Percentiles rank a stretch among this genome's conserved stretches.
These are phyloP conservation scores for Elsinoe arachidis DNA, from an alignment of 2,329 filamentous ascomycete genomes.

Conservation along the genomic window DNA sequence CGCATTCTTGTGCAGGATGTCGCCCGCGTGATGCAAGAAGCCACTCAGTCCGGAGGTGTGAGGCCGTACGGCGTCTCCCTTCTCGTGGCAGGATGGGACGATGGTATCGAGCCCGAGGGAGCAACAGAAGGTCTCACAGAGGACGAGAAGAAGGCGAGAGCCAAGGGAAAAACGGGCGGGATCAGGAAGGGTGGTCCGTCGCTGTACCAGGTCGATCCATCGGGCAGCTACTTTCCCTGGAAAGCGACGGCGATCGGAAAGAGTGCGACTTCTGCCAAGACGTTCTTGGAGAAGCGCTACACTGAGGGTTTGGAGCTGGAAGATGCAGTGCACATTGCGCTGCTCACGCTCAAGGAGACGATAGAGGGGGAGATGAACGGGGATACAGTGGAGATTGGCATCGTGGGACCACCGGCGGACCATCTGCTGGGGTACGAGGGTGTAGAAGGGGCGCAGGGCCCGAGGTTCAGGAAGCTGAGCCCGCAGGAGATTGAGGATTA, in stretches of 20 bases:
- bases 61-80: constrained; percentile 93
- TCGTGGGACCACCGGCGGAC: constrained; percentile 88
- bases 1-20: constrained; percentile 99
- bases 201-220: constrained; percentile 98
- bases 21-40: constrained; percentile 95
- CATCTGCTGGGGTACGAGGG: constrained; percentile 87
- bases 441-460: constrained; percentile 73
- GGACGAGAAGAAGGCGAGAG: constrained; percentile 61
- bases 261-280: constrained; percentile 96
- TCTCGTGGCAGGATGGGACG: constrained; percentile 94
- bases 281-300: constrained; percentile 98
- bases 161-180: constrained; percentile 80
- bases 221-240: constrained; percentile 97
- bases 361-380: constrained; percentile 99
- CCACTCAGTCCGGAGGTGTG: constrained; percentile 95
- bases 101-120: constrained; percentile 81
- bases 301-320: constrained; percentile 94
- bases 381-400: constrained; percentile 96
- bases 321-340: constrained; percentile 95
- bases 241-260: constrained; percentile 99
- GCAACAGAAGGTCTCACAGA: constrained; percentile 43
- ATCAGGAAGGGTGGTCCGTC: constrained; percentile 94
- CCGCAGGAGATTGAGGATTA: constrained; percentile 99
- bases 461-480: constrained; percentile 86
- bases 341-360: constrained; percentile 95